These are phyloP conservation scores for Plasmodium vinckei DNA, from an alignment of 169 alveolate genomes.

Conservation along the genomic window DNA sequence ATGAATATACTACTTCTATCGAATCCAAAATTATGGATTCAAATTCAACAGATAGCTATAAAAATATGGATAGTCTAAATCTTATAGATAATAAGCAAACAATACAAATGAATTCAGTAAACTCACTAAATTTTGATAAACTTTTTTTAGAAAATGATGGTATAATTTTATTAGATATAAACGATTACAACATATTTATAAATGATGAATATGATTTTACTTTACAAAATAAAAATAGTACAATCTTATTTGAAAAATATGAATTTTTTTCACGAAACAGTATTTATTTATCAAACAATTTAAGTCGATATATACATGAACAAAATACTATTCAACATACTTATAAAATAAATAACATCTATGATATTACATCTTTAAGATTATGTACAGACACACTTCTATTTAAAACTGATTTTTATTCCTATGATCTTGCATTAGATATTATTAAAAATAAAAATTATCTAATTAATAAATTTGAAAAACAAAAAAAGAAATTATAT, in stretches of 20 bases:
- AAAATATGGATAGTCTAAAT: background rate
- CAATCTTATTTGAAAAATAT: conserved; percentile 52
- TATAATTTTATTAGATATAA: conserved; percentile 41
- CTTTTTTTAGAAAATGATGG: conserved; percentile 69
- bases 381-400: conserved; percentile 33
- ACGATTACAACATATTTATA: conserved; percentile 59
- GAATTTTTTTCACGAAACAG: conserved; percentile 30
- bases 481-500: conserved; percentile 28
- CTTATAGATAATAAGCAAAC: conserved; percentile 1
- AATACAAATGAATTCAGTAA: conserved; percentile 15
- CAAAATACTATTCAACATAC: conserved; percentile 17
- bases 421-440: conserved; percentile 57
- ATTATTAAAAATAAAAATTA: conserved; percentile 37
- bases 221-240: conserved; percentile 28
- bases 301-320: conserved; percentile 18
- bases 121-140: conserved; percentile 56
- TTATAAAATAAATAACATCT: conserved; percentile 13
- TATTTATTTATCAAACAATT: conserved; percentile 28
- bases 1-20: background rate
- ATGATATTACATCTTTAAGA: conserved; percentile 12
- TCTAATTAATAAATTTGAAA: conserved; percentile 16
- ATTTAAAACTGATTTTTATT: conserved; percentile 35
- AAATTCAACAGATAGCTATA: background rate
- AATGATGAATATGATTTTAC: conserved; percentile 53
- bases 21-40: background rate